Evolutionary conservation across 805 yeast genomes (phyloP).

Genomic region (Yarrowia sp.): DNA sequence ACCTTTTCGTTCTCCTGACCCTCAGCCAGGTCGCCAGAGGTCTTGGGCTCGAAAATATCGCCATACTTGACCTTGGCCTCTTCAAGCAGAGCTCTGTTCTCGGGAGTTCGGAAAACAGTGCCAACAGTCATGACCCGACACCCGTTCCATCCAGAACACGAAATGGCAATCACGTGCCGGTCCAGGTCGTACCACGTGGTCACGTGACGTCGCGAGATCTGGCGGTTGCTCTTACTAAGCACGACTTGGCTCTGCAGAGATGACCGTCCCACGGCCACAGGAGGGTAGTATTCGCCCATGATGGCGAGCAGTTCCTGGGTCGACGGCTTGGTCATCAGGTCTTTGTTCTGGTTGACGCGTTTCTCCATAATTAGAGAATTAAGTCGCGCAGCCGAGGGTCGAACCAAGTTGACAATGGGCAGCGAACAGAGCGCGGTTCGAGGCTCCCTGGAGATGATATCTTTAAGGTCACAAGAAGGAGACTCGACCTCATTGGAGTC

Average conservation of each 20-base stretch:
- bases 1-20: conserved; percentile 20
- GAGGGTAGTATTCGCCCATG: conserved; percentile 46
- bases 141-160: conserved; percentile 87
- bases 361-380: conserved; percentile 28
- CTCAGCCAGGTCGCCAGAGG: not conserved
- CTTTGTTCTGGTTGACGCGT: conserved; percentile 20
- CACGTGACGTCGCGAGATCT: conserved; percentile 73
- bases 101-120: conserved; percentile 21
- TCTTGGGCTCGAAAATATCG: conserved; percentile 30
- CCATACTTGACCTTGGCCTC: conserved; percentile 36
- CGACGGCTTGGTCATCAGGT: conserved; percentile 4
- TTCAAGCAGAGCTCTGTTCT: conserved; percentile 16
- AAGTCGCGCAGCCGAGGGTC: conserved; percentile 20
- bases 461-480: too few relatives aligned
- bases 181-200: conserved; percentile 55
- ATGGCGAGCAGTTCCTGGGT: conserved; percentile 31
- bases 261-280: conserved; percentile 69
- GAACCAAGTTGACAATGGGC: conserved; percentile 26
- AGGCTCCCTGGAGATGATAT: not conserved
- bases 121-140: conserved; percentile 57
- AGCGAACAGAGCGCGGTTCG: conserved; percentile 20
- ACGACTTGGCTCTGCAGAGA: conserved; percentile 64
- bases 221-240: conserved; percentile 57
- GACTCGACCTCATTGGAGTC: too few relatives aligned
- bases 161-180: conserved; percentile 55